Conservation (phyloP, 768 basidiomycete species). For the Termitomyces sp. region DNA sequence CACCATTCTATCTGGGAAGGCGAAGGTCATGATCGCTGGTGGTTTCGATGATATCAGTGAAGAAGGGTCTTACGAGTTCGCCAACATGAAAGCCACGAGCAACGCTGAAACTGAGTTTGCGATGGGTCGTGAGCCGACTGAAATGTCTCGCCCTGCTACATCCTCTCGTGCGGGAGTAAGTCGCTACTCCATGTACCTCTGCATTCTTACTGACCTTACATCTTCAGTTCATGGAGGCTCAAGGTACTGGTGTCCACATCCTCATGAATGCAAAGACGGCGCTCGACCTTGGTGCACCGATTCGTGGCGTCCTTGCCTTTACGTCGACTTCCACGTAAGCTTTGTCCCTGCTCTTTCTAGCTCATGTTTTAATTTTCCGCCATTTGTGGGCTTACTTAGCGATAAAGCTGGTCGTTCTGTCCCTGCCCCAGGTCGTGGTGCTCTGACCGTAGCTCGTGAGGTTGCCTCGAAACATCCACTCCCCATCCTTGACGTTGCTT, state of each 20-base stretch:
- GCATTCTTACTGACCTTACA: conserved; percentile 3
- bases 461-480: conserved; percentile 74
- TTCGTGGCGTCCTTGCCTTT: conserved; percentile 91
- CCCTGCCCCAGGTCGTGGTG: conserved; percentile 94
- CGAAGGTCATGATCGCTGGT: conserved; percentile 98
- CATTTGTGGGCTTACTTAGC: conserved; percentile 35
- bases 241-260: conserved; percentile 95
- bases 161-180: conserved; percentile 91
- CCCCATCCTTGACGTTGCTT: conserved; percentile 78
- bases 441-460: conserved; percentile 85
- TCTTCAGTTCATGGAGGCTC: conserved; percentile 90
- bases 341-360: not conserved
- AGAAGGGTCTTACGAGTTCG: conserved; percentile 98
- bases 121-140: conserved; percentile 98
- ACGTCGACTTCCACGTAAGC: conserved; percentile 94
- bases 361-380: not conserved
- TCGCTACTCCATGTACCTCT: conserved; percentile 13
- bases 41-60: conserved; percentile 98
- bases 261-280: conserved; percentile 98
- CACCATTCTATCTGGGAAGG: conserved; percentile 90
- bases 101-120: conserved; percentile 97
- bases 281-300: conserved; percentile 87
- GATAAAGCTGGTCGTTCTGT: conserved; percentile 99
- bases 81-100: conserved; percentile 99
- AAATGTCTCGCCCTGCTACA: conserved; percentile 97